These are phyloP conservation scores for Euryodendron excelsum DNA, from an alignment of 148 eudicot genomes.

Conservation along the genomic window DNA sequence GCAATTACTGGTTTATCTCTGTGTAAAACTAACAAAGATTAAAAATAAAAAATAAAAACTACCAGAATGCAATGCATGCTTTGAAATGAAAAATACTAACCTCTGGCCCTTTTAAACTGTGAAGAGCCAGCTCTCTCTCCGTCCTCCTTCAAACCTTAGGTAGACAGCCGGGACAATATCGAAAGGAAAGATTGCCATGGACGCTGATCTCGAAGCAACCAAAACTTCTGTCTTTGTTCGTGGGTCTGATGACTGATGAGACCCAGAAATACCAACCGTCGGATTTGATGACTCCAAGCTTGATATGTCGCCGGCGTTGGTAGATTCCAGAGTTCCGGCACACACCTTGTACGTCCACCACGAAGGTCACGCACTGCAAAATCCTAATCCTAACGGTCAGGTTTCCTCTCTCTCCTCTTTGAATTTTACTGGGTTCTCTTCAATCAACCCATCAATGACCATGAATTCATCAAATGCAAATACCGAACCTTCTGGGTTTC, in stretches of 20 bases:
- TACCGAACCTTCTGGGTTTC: slow-evolving; percentile 36
- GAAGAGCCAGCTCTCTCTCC: neutral
- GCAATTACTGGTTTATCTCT: no score
- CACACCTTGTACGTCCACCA: neutral
- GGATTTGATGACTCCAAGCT: slow-evolving; percentile 30
- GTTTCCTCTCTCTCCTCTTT: slow-evolving; percentile 15
- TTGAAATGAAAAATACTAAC: no score
- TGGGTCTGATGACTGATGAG: neutral
- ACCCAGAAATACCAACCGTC: neutral
- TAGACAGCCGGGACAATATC: neutral
- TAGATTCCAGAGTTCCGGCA: slow-evolving; percentile 26
- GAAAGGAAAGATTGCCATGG: neutral
- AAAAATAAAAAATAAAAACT: no score
- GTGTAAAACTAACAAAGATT: no score
- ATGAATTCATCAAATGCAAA: slow-evolving; percentile 31
- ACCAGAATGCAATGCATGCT: no score
- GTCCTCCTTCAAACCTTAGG: neutral
- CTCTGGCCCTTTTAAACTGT: neutral
- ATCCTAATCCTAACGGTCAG: slow-evolving; percentile 31
- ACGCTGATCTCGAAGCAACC: slow-evolving; percentile 5
- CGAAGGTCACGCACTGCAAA: slow-evolving; percentile 6
- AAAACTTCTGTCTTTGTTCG: neutral
- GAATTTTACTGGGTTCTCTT: slow-evolving; percentile 23
- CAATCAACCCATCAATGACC: slow-evolving; percentile 8
- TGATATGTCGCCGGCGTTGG: slow-evolving; percentile 41